phyloP scores from a whole-genome alignment of 805 yeast genomes.

The Pichia californica region DNA sequence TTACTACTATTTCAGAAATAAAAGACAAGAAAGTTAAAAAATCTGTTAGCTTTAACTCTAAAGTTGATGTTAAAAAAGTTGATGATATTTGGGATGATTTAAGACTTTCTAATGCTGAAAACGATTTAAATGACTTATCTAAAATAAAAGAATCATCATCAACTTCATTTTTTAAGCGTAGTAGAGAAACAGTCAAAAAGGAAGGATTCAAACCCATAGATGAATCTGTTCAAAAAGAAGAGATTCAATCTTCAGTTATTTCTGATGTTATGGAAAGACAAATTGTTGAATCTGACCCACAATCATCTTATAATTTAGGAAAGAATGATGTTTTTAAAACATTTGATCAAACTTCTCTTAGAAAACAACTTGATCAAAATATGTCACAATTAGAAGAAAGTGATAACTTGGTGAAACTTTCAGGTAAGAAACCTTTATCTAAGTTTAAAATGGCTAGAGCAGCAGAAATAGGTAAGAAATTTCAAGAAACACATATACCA shows the following conservation, averaged over 20 bases:
- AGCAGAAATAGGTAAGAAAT: conserved; percentile 13
- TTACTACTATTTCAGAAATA: background rate
- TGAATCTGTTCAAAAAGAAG: conserved; percentile 1
- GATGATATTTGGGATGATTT: conserved; percentile 49
- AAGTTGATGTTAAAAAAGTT: conserved; percentile 51
- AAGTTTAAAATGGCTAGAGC: conserved; percentile 12
- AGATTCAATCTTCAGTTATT: no score
- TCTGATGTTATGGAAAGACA: conserved; percentile 15
- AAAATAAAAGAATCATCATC: conserved; percentile 5
- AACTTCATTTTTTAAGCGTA: conserved; percentile 17
- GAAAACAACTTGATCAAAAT: conserved; percentile 2
- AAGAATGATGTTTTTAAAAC: conserved; percentile 3
- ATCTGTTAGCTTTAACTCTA: conserved; percentile 48
- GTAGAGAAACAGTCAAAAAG: background rate
- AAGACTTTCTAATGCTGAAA: conserved; percentile 24
- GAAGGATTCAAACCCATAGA: background rate
- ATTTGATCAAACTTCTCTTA: conserved; percentile 1
- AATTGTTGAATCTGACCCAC: background rate
- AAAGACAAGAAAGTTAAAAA: conserved; percentile 27
- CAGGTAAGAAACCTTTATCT: conserved; percentile 12
- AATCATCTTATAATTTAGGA: no score
- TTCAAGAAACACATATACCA: conserved; percentile 11
- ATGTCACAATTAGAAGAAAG: background rate
- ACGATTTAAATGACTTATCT: conserved; percentile 4
- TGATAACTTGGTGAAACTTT: conserved; percentile 1